Percentiles rank a stretch among this genome's conserved stretches.
Conservation (phyloP, 176 grass and related monocot genomes). For the Avena sativa region DNA sequence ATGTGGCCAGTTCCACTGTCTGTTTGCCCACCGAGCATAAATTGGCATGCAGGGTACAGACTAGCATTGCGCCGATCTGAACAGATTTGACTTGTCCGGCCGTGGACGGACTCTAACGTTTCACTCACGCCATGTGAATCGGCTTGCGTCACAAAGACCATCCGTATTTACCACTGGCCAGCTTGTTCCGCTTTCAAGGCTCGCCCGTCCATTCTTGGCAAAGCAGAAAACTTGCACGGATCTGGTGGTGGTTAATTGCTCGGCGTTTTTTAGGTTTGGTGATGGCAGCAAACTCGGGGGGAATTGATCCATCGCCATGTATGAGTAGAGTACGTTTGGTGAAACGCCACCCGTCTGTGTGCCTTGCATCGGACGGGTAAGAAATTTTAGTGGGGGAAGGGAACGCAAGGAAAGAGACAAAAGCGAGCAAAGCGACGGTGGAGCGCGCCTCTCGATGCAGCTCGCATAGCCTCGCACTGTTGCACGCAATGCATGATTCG, state of each 20-base stretch:
- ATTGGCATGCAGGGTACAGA: slow-evolving; percentile 43
- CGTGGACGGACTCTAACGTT: neutral
- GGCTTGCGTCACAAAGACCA: neutral
- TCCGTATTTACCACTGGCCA: neutral
- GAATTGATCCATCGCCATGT: neutral
- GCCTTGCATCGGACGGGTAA: neutral
- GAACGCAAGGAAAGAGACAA: neutral
- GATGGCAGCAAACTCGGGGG: neutral
- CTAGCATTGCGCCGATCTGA: slow-evolving; percentile 27
- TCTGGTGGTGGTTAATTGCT: neutral
- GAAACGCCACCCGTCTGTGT: neutral
- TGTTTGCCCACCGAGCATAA: slow-evolving; percentile 12
- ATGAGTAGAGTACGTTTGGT: neutral
- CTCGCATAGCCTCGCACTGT: neutral
- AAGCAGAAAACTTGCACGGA: neutral
- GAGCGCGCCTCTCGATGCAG: neutral
- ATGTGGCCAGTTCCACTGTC: neutral
- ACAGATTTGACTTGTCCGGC: slow-evolving; percentile 21
- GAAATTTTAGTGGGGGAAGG: neutral
- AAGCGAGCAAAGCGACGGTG: neutral
- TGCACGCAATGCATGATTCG: slow-evolving; percentile 1
- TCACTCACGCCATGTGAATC: neutral
- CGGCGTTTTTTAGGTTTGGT: neutral
- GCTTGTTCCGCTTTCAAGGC: neutral
- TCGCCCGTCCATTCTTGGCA: neutral